phyloP scores from a whole-genome alignment of 2,329 filamentous ascomycete genomes.

The Pseudofabraea citricarpa region DNA sequence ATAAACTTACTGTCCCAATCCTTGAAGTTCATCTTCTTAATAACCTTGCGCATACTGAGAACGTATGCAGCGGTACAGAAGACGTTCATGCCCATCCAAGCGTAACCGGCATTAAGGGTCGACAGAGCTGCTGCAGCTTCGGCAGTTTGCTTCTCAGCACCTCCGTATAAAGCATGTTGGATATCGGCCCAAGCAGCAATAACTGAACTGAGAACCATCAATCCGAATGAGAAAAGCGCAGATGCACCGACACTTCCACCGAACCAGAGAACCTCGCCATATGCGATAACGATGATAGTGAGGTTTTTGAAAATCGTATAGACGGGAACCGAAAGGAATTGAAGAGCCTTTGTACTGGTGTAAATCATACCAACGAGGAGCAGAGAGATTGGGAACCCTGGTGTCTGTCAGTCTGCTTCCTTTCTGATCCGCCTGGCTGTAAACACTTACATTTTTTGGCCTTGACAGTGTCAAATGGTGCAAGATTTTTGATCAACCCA shows the following conservation, averaged over 20 bases:
- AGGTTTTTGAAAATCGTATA: constrained; percentile 99
- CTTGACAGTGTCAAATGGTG: constrained; percentile 80
- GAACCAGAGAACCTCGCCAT: constrained; percentile 98
- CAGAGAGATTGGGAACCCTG: constrained; percentile 94
- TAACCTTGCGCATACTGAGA: constrained; percentile 92
- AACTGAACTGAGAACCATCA: constrained; percentile 94
- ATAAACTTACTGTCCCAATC: constrained; percentile 89
- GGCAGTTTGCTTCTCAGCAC: constrained; percentile 23
- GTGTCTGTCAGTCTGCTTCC: constrained; percentile 8
- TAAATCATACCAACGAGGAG: constrained; percentile 99
- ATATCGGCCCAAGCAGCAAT: constrained; percentile 98
- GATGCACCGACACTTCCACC: constrained; percentile 85
- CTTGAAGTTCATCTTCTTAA: constrained; percentile 99
- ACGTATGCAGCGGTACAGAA: constrained; percentile 89
- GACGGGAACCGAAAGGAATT: constrained; percentile 94
- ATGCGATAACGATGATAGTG: constrained; percentile 97
- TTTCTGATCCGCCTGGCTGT: background rate
- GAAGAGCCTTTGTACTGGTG: constrained; percentile 90
- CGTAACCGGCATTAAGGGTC: constrained; percentile 88
- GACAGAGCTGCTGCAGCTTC: constrained; percentile 74
- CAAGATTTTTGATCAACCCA: constrained; percentile 76
- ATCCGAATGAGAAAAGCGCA: constrained; percentile 85
- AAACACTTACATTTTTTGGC: constrained; percentile 72
- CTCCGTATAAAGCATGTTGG: constrained; percentile 67
- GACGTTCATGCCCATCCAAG: constrained; percentile 98